Base-by-base conservation (phyloP, 306 rosid genomes). In the Gynostemma pentaphyllum region DNA sequence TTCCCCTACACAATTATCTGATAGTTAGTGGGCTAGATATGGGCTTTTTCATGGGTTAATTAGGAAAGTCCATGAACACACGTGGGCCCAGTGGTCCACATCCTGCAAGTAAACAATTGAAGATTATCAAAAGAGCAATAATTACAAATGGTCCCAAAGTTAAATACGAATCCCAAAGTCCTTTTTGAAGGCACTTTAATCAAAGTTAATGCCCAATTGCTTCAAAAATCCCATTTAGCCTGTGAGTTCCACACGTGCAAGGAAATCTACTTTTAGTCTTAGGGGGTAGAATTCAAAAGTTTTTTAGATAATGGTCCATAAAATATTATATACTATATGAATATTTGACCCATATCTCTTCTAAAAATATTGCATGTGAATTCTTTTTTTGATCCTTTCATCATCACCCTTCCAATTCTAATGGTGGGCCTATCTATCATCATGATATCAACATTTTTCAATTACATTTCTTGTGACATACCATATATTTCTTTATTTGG, bases 211-310 rank as follows among this genome's bases (percentile, higher is more conserved):
- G 13, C 48, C 53, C 34, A 34, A 59, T 55, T 48, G 69, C 62
- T 45, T 27, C 34, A 37, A 29, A 66, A 60, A 66, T 61, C 73
- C 68, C 78, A 73, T 34, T 32, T 73, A 29, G 52, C 65, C 51
- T 34, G 79, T 66, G 73, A 48, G 41, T 54, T 53, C 21, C 82
- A 74, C 68, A 74, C 69, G 74, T 74, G 76, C 72, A 67, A 62
- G 40, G 22, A 21, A 63, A 22, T 29, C 5, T 10, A 54, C 69
- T 59, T 56, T 37, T 49, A 11, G 5, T 59, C 49, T 37, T 49
- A 11, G 5, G 12, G 7, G 64, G 30, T 13, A 50, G 34, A 50
- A 59, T 36, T 59, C 64, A 59, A 59, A 21, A 59, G 47, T 7
- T 28, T 59, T 19, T 11, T 37, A 37, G 47, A 59, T 59, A 45